These are phyloP conservation scores for Schizophyllum amplum DNA, from an alignment of 1,284 basidiomycete species.

Conservation along the genomic window DNA sequence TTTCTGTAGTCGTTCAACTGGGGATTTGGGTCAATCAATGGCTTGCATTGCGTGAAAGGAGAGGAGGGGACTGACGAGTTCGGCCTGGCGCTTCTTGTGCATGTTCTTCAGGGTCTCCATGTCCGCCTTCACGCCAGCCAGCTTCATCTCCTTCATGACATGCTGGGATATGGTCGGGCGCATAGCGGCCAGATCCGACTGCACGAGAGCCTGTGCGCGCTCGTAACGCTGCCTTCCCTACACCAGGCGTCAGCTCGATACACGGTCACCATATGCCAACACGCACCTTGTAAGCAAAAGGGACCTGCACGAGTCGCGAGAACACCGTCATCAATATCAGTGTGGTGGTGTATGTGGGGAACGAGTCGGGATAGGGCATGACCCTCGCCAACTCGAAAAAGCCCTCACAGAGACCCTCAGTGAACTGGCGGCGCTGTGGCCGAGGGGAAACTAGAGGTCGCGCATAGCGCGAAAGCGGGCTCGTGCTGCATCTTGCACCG, in stretches of 20 bases:
- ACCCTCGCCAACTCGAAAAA: not conserved
- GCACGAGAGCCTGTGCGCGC: slow-evolving; percentile 29
- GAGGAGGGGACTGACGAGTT: slow-evolving; percentile 21
- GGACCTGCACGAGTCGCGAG: not conserved
- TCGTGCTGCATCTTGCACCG: not conserved
- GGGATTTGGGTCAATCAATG: not conserved
- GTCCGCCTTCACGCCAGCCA: slow-evolving; percentile 41
- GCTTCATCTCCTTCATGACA: slow-evolving; percentile 52
- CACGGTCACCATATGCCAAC: not conserved
- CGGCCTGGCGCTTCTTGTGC: slow-evolving; percentile 39
- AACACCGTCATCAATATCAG: not conserved
- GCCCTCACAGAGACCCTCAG: not conserved
- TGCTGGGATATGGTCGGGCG: slow-evolving; percentile 43
- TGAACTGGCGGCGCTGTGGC: not conserved
- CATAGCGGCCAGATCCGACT: slow-evolving; percentile 56
- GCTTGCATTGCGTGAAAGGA: slow-evolving; percentile 1
- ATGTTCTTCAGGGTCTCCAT: slow-evolving; percentile 42
- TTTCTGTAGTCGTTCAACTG: slow-evolving; percentile 52
- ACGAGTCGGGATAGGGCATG: not conserved
- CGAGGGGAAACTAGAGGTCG: not conserved
- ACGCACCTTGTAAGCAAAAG: not conserved
- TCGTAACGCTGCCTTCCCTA: not conserved
- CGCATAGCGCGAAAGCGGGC: not conserved
- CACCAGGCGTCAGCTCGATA: not conserved
- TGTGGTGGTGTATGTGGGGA: not conserved